These are phyloP conservation scores for Sclerotinia borealis DNA, from an alignment of 2,329 filamentous ascomycete genomes.

Conservation along the genomic window DNA sequence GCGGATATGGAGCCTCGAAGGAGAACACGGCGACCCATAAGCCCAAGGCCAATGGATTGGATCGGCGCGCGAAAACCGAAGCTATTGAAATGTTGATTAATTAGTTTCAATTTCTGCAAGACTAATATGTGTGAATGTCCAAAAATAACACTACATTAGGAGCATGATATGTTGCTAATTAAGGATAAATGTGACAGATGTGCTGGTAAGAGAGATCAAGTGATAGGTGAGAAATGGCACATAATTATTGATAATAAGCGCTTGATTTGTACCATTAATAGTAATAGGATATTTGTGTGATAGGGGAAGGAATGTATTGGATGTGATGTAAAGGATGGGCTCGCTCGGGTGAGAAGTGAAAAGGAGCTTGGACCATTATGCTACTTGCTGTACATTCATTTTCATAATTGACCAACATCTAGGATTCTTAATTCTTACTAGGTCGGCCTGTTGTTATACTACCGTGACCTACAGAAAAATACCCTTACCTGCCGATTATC, in stretches of 20 bases:
- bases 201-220: neutral
- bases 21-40: neutral
- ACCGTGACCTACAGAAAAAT: neutral
- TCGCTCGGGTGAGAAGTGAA: neutral
- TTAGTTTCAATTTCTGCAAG: conserved; percentile 10
- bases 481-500: neutral
- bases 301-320: conserved; percentile 1
- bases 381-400: too few species aligned
- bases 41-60: too few species aligned
- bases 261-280: conserved; percentile 11
- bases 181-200: conserved; percentile 1
- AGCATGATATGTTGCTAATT: conserved; percentile 11
- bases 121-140: conserved; percentile 1
- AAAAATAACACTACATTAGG: conserved; percentile 12
- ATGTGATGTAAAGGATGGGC: neutral
- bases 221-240: neutral
- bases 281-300: conserved; percentile 10
- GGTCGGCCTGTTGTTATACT: neutral
- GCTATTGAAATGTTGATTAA: conserved; percentile 13
- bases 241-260: conserved; percentile 12
- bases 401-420: neutral
- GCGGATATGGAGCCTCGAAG: neutral
- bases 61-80: neutral
- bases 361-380: conserved; percentile 1
- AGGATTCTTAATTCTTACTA: neutral